These are phyloP conservation scores for Coffea eugenioides DNA, from an alignment of 257 asterid genomes.

Conservation along the genomic window DNA sequence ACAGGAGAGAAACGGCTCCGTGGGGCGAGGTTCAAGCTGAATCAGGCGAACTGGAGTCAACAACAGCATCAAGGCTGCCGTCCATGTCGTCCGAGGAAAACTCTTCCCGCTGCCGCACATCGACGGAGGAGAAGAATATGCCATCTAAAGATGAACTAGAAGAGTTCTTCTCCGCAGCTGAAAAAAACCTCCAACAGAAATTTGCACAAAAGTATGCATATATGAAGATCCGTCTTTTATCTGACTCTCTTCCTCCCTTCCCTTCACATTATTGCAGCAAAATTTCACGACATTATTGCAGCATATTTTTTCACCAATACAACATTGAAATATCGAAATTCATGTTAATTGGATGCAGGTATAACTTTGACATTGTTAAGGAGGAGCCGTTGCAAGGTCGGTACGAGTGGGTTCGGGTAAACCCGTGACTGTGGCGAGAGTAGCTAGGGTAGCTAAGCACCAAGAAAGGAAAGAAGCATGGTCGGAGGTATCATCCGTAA, in stretches of 20 bases:
- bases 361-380: conserved; percentile 62
- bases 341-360: conserved; percentile 35
- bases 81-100: conserved; percentile 20
- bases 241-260: neutral
- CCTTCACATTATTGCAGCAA: neutral
- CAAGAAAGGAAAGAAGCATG: neutral
- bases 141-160: conserved; percentile 55
- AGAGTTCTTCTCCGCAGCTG: conserved; percentile 56
- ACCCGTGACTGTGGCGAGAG: conserved; percentile 24
- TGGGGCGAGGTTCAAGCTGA: conserved; percentile 34
- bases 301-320: no score
- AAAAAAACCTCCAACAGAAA: conserved; percentile 40
- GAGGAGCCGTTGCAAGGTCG: conserved; percentile 64
- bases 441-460: conserved; percentile 10
- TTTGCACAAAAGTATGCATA: conserved; percentile 45
- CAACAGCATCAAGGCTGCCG: conserved; percentile 16
- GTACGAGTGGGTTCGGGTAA: conserved; percentile 43
- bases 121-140: conserved; percentile 32
- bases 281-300: no score
- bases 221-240: neutral
- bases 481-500: conserved; percentile 8
- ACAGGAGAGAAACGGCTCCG: conserved; percentile 43
- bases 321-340: no score
- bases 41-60: conserved; percentile 41
- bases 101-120: conserved; percentile 14